Percentiles rank a stretch among this genome's conserved stretches.
Evolutionary conservation across 139 green algal genomes (phyloP).

Genomic region (Chlorella sp.): DNA sequence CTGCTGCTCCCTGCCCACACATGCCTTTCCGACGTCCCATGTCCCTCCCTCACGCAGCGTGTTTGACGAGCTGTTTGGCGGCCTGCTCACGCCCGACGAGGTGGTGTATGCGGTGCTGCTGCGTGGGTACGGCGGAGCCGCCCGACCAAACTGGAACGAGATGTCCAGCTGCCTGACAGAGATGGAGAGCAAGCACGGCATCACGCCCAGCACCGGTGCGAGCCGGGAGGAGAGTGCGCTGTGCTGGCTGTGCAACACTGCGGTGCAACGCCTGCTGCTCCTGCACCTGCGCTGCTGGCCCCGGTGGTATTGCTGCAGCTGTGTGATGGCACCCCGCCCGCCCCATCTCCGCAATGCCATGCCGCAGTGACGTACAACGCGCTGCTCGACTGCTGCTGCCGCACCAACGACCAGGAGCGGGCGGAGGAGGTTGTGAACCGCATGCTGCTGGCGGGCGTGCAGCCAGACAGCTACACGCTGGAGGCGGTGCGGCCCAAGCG

Average conservation of each 20-base stretch:
- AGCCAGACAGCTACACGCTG: constrained; percentile 69
- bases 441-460: constrained; percentile 64
- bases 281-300: not conserved
- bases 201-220: constrained; percentile 52
- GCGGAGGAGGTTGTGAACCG: constrained; percentile 81
- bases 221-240: not conserved
- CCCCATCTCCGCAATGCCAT: not conserved
- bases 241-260: not conserved
- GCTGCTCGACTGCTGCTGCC: constrained; percentile 80
- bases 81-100: constrained; percentile 78
- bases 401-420: constrained; percentile 75
- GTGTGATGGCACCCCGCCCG: no score
- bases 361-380: constrained; percentile 77
- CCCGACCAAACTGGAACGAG: constrained; percentile 71
- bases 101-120: constrained; percentile 84
- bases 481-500: constrained; percentile 60
- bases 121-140: constrained; percentile 69
- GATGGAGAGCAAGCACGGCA: constrained; percentile 72
- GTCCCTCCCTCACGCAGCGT: not conserved
- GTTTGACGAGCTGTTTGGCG: constrained; percentile 27
- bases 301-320: no score
- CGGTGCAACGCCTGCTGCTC: not conserved
- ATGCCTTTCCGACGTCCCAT: not conserved
- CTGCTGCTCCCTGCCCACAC: not conserved
- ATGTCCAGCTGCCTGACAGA: constrained; percentile 68